Percentiles rank a stretch among this genome's conserved stretches.
phyloP scores from a whole-genome alignment of 2,329 filamentous ascomycete genomes.

The Ophiocordyceps robertsii region DNA sequence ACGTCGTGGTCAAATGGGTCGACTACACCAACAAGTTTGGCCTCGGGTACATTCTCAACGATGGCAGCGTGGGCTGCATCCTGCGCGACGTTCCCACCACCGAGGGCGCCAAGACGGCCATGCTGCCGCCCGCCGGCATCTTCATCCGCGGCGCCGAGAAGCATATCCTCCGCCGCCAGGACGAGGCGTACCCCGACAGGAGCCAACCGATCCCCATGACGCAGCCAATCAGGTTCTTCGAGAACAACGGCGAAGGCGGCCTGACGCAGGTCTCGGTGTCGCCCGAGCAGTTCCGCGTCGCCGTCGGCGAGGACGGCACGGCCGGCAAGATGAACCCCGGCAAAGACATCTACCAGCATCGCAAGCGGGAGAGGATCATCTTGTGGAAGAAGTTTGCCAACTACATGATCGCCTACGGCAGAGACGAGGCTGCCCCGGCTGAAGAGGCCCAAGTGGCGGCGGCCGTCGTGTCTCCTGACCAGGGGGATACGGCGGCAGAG shows the following conservation, averaged over 20 bases:
- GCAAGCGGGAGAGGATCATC: constrained; percentile 51
- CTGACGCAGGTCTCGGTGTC: constrained; percentile 50
- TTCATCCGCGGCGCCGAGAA: constrained; percentile 58
- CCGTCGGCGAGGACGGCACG: constrained; percentile 42
- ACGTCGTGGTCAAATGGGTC: constrained; percentile 68
- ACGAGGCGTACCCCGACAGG: constrained; percentile 40
- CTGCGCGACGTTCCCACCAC: constrained; percentile 41
- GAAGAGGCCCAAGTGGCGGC: constrained; percentile 30
- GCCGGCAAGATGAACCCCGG: constrained; percentile 48
- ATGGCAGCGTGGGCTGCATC: constrained; percentile 66
- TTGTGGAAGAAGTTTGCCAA: constrained; percentile 64
- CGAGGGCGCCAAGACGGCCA: constrained; percentile 33
- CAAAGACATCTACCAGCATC: constrained; percentile 50
- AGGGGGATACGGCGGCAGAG: constrained; percentile 29
- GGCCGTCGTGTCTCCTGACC: constrained; percentile 24
- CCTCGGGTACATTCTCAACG: constrained; percentile 70
- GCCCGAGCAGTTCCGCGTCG: constrained; percentile 45
- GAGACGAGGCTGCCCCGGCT: constrained; percentile 46
- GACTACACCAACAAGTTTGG: constrained; percentile 83
- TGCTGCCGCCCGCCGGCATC: constrained; percentile 56
- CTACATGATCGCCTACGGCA: constrained; percentile 61
- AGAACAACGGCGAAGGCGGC: constrained; percentile 53
- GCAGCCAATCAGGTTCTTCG: constrained; percentile 55
- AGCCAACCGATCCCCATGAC: constrained; percentile 52
- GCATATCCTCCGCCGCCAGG: constrained; percentile 51